A percentile compares a stretch with the other conserved stretches of the same genome.
These are phyloP conservation scores for Penicillium paneum DNA, from an alignment of 2,329 filamentous ascomycete genomes.

Conservation along the genomic window DNA sequence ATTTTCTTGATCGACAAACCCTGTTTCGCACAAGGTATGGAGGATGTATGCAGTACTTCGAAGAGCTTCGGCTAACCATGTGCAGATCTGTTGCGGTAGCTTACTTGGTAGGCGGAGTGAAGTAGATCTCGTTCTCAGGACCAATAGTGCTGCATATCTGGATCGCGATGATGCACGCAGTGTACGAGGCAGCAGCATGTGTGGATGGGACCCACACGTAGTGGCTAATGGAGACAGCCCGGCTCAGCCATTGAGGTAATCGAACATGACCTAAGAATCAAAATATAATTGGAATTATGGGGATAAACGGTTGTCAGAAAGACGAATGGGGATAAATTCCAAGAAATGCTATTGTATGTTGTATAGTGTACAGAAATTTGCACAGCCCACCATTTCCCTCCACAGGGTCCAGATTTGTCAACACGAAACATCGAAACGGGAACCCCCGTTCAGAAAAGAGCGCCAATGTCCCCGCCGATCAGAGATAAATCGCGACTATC, in stretches of 20 bases:
- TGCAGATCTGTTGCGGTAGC: background rate
- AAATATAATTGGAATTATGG: background rate
- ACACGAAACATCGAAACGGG: background rate
- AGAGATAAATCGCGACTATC: conserved; percentile 1
- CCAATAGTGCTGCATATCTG: background rate
- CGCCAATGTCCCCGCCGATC: background rate
- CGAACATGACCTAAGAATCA: background rate
- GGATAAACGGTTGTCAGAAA: background rate
- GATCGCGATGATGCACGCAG: background rate
- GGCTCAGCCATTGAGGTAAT: conserved; percentile 17
- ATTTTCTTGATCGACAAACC: conserved; percentile 6
- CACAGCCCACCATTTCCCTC: background rate
- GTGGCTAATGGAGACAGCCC: conserved; percentile 12
- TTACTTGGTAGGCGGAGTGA: background rate
- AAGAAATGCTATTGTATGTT: background rate
- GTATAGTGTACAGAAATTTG: background rate
- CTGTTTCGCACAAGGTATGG: background rate
- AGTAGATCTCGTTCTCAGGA: background rate
- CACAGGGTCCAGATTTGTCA: background rate
- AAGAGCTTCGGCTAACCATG: background rate
- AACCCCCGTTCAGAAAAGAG: background rate
- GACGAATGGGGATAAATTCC: background rate
- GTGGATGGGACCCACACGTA: background rate
- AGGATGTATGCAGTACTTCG: background rate
- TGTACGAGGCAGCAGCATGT: conserved; percentile 6